Evolutionary conservation across 192 early-diverging fungal species (phyloP), one percentile per base, ranked within the genome.

Genomic region (Backusella circina): DNA sequence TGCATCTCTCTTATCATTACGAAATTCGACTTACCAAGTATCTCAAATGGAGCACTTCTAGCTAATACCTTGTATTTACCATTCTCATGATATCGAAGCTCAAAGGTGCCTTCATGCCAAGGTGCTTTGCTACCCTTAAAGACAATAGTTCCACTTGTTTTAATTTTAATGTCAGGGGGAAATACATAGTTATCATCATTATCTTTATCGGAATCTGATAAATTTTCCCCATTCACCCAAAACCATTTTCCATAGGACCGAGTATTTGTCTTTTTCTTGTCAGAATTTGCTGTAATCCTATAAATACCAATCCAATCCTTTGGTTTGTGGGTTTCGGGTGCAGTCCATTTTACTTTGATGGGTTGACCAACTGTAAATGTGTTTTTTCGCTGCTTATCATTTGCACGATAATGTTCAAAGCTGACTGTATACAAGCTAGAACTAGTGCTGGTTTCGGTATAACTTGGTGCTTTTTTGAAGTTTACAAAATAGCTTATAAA

Each of bases 301-400:
- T 97, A 98, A 3, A 97, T 84, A 30, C 97, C 97, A 77, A 98
- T 91, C 97, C 97, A 98, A 82, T 97, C 95, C 54, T 88, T 79
- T 36, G 84, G 80, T 36, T 88, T 83, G 77, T 95, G 92, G 75
- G 79, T 91, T 71, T 77, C 73, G 32, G 86, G 91, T 18, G 86
- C 92, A 51, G 87, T 88, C 89, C 96, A 98, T 13, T 82, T 74
- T 1, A 97, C 82, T 4, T 77, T 82, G 50, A 98, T 94, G 31
- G 92, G 87, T 64, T 91, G 86, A n/a, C 97, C 97, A 37, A 98
- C 86, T 23, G 75, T 79, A 65, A 91, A 93, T 0, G 67, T 74
- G n/a, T 78, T 39, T 28, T 32, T 16, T n/a, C 75, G 21, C 36
- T 69, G 32, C 3, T 4, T 35, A 26, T 0, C 67, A 6, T 57